phyloP scores from a whole-genome alignment of 1,284 basidiomycete genomes.

The Cutaneotrichosporon sp. region DNA sequence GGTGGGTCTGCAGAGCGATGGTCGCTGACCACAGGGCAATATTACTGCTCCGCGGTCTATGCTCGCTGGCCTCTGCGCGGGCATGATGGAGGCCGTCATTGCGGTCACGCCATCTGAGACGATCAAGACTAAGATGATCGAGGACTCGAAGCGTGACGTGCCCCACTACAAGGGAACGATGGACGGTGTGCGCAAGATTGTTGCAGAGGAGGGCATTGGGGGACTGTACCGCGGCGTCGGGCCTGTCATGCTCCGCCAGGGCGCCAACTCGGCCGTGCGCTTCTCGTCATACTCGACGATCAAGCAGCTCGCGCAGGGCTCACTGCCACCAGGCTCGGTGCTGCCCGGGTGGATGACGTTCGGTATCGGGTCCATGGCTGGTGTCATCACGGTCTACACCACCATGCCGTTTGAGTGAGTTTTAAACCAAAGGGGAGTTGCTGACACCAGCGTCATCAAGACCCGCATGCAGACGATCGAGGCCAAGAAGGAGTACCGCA shows the following conservation, averaged over 20 bases:
- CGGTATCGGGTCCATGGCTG: constrained; percentile 87
- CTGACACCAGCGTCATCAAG: constrained; percentile 75
- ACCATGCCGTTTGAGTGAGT: constrained; percentile 92
- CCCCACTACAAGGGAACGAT: constrained; percentile 85
- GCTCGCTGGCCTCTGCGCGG: constrained; percentile 87
- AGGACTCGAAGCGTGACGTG: constrained; percentile 79
- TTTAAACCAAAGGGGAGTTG: neutral
- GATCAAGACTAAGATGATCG: constrained; percentile 99
- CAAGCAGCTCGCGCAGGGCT: constrained; percentile 87
- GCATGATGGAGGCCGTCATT: constrained; percentile 89
- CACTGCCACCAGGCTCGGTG: constrained; percentile 74
- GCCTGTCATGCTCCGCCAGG: constrained; percentile 96
- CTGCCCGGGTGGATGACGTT: constrained; percentile 89
- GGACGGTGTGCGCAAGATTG: constrained; percentile 79
- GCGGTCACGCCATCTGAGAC: constrained; percentile 98
- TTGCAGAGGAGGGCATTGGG: constrained; percentile 72
- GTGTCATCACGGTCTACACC: constrained; percentile 83
- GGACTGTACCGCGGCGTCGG: constrained; percentile 90
- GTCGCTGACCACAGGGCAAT: constrained; percentile 67
- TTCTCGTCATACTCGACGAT: constrained; percentile 93
- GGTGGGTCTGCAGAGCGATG: constrained; percentile 55
- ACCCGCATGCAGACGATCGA: constrained; percentile 94
- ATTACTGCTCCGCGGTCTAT: constrained; percentile 80
- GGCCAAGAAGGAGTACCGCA: constrained; percentile 78
- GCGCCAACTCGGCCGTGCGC: constrained; percentile 93